Conservation (phyloP, 78 protist genomes). For the Fonticula alba region DNA sequence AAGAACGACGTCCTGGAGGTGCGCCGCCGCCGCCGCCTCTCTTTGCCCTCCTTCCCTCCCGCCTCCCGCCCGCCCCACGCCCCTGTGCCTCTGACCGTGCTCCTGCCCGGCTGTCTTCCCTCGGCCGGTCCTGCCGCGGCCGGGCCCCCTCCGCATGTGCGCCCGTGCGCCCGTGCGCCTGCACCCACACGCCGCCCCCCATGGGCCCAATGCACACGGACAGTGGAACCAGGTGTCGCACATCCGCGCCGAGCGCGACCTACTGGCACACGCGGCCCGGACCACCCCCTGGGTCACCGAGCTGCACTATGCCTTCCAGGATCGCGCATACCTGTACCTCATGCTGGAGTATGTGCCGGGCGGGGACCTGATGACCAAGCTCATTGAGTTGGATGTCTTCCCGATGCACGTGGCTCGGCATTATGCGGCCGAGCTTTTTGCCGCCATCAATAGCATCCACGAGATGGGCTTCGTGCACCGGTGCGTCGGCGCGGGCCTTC, state of each 20-base stretch:
- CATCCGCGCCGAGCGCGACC: slow-evolving; percentile 60
- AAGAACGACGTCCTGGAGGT: slow-evolving; percentile 11
- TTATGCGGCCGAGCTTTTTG: slow-evolving; percentile 51
- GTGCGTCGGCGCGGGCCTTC: not conserved
- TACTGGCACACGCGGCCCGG: slow-evolving; percentile 35
- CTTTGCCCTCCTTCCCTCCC: too few species aligned
- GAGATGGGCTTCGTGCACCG: slow-evolving; percentile 44
- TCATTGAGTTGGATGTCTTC: slow-evolving; percentile 7
- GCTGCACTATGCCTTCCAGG: slow-evolving; percentile 65
- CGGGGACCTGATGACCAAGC: slow-evolving; percentile 30
- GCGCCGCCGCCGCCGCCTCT: too few species aligned
- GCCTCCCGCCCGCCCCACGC: too few species aligned
- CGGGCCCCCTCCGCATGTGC: too few species aligned
- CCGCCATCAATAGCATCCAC: slow-evolving; percentile 62
- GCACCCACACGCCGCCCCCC: too few species aligned
- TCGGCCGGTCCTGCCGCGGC: too few species aligned
- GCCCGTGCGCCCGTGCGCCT: too few species aligned
- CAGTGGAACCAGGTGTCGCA: slow-evolving; percentile 15
- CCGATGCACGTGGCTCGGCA: slow-evolving; percentile 24
- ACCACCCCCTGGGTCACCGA: slow-evolving; percentile 41
- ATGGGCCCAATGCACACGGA: too few species aligned
- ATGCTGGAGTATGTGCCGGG: slow-evolving; percentile 32
- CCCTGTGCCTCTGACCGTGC: too few species aligned
- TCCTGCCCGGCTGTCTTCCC: too few species aligned
- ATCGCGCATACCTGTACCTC: slow-evolving; percentile 1